Evolutionary conservation across 192 early-diverging fungal species (phyloP), one percentile per base, ranked within the genome.

Genomic region (Coemansia sp.): DNA sequence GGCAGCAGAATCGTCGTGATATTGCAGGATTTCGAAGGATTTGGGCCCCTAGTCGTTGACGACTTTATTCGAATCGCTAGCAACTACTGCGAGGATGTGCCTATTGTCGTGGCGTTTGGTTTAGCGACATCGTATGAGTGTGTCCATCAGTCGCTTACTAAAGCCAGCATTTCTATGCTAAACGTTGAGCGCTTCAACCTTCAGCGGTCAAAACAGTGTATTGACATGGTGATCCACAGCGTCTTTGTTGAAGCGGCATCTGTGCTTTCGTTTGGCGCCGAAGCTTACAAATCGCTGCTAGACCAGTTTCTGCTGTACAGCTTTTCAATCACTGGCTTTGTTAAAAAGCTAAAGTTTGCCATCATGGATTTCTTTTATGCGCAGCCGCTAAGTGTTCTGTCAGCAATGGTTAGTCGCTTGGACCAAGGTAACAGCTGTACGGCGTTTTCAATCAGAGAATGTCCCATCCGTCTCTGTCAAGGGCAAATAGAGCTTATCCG

Each of bases 11-110:
- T n/a, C 3, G 87, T 93, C 4, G 65, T 93, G 21, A 85, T 93
- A 25, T 59, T 96, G 45, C 88, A 93, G 58, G 92, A 96, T 62
- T 91, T 93, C 74, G 94, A 96, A 62, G 81, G 86, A 40, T 94
- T 96, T 53, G 80, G 85, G 33, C 80, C 86, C 8, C 61, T 63
- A 13, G 75, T 92, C 0, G 80, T 94, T 6, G 83, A 91, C 53
- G 85, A 90, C 57, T 82, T 94, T 61, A 81, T 94, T 51, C 81
- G 79, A 17, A 61, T 70, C 23, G 63, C 64, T 38, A 89, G 89
- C 61, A 80, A 86, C 53, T 91, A 91, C 71, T 81, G 82, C 47
- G 64, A 79, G 27, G 64, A 69, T 27, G 72, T 94, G 23, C 92
- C 92, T 2, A 85, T 98, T 56, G 83, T 90, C 1, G 66, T 94